phyloP scores from a whole-genome alignment of 2,329 filamentous ascomycete species.

The Beauveria pseudobassiana region DNA sequence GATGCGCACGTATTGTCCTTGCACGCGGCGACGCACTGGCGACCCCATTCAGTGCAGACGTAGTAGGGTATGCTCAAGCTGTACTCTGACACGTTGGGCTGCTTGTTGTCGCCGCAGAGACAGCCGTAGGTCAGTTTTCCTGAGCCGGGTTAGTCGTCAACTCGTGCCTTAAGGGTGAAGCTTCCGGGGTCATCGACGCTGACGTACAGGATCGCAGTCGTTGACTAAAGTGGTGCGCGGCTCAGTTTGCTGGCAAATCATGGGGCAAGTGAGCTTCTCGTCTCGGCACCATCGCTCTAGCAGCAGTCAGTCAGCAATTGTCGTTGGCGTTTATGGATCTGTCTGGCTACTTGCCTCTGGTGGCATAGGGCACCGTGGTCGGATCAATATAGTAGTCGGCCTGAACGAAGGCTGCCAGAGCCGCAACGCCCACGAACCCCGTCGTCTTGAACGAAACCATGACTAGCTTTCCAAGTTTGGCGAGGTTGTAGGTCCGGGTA shows the following conservation, averaged over 20 bases:
- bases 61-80: constrained; percentile 72
- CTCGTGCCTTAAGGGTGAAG: background rate
- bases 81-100: constrained; percentile 70
- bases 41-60: constrained; percentile 64
- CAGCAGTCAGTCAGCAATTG: constrained; percentile 16
- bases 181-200: background rate
- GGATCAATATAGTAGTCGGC: constrained; percentile 58
- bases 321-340: background rate
- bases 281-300: constrained; percentile 57
- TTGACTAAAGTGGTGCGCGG: constrained; percentile 50
- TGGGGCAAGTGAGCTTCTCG: constrained; percentile 57
- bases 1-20: constrained; percentile 46
- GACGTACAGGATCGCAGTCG: constrained; percentile 56
- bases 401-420: constrained; percentile 45
- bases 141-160: constrained; percentile 20
- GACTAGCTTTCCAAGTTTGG: constrained; percentile 13
- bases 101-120: constrained; percentile 57
- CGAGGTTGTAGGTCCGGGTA: background rate
- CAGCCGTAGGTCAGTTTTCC: constrained; percentile 61
- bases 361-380: constrained; percentile 42
- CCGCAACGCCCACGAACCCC: constrained; percentile 46
- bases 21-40: constrained; percentile 58
- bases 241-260: constrained; percentile 60
- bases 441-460: constrained; percentile 51
- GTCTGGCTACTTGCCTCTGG: constrained; percentile 39